phyloP scores from a whole-genome alignment of 2,329 filamentous ascomycete species.

The Trichoderma sp. region DNA sequence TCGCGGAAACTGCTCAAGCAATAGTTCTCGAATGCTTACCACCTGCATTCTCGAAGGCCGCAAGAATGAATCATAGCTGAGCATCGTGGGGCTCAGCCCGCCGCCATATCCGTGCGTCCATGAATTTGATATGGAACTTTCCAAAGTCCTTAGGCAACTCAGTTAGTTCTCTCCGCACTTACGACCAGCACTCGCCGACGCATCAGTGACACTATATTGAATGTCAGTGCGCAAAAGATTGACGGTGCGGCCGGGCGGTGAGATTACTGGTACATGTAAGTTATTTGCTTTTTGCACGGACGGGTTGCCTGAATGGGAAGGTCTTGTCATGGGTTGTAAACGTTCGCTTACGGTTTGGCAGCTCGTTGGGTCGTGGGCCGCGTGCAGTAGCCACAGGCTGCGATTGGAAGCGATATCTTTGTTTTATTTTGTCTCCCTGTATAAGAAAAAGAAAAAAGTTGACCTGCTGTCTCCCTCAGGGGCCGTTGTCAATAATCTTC shows the following conservation, averaged over 20 bases:
- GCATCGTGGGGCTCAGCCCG: neutral
- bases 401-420: neutral
- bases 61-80: neutral
- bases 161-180: neutral
- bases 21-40: neutral
- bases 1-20: neutral
- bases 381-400: neutral
- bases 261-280: neutral
- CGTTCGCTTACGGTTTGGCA: neutral
- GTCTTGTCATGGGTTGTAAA: neutral
- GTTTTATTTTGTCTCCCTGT: neutral
- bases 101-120: neutral
- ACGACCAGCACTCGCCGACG: neutral
- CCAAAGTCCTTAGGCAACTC: neutral
- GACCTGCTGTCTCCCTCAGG: neutral
- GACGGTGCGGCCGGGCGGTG: neutral
- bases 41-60: neutral
- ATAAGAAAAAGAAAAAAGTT: neutral
- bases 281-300: neutral
- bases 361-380: neutral
- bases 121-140: neutral
- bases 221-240: neutral
- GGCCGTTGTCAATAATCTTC: neutral
- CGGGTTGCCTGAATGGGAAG: neutral
- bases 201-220: neutral